Conservation (phyloP, 805 yeast genomes). For the Grigorovia humatica region DNA sequence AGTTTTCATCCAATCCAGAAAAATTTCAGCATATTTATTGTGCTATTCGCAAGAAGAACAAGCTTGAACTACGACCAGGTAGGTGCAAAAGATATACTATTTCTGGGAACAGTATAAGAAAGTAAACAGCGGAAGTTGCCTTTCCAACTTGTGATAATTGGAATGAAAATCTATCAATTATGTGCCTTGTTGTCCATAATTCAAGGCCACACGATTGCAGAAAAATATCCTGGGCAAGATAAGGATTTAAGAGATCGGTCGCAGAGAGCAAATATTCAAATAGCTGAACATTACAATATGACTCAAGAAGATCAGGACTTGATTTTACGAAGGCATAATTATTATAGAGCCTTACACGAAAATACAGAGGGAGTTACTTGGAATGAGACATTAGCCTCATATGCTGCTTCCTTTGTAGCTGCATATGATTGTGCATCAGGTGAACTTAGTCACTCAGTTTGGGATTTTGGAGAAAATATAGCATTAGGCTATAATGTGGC, state of each 20-base stretch:
- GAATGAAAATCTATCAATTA: too few relatives aligned
- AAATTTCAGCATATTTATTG: too few relatives aligned
- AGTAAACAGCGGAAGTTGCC: too few relatives aligned
- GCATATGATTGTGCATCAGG: constrained; percentile 43
- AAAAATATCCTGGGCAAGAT: neutral
- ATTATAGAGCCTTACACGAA: constrained; percentile 32
- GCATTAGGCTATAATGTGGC: constrained; percentile 46
- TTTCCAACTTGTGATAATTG: too few relatives aligned
- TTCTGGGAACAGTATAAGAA: too few relatives aligned
- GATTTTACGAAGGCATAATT: constrained; percentile 22
- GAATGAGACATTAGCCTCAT: constrained; percentile 36
- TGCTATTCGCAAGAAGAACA: too few relatives aligned
- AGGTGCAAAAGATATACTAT: too few relatives aligned
- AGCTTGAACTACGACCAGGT: too few relatives aligned
- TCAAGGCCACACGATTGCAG: neutral
- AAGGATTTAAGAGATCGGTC: neutral
- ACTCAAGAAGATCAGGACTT: neutral
- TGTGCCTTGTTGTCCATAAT: too few relatives aligned
- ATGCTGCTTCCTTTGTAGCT: constrained; percentile 43
- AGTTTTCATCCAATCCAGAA: too few relatives aligned
- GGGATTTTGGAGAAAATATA: constrained; percentile 63
- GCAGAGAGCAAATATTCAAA: neutral
- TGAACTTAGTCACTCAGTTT: constrained; percentile 47
- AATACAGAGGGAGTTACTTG: constrained; percentile 34
- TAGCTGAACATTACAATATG: neutral